Percentiles rank a stretch among this genome's conserved stretches.
These are phyloP conservation scores for Lathyrus oleraceus DNA, from an alignment of 306 rosid genomes.

Conservation along the genomic window DNA sequence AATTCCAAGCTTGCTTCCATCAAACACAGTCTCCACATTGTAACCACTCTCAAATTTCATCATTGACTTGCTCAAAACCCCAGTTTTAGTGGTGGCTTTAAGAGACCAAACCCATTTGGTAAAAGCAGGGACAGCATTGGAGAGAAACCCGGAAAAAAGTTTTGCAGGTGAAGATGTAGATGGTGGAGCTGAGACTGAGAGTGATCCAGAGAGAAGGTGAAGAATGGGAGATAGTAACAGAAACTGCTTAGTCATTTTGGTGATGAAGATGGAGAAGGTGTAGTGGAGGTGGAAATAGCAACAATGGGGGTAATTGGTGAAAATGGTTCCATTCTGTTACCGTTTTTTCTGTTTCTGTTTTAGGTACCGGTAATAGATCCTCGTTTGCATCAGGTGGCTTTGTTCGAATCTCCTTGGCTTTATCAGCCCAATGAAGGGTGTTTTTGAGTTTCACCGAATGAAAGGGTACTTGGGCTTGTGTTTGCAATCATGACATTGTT, in stretches of 20 bases:
- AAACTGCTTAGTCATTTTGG: slow-evolving; percentile 58
- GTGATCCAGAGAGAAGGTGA: slow-evolving; percentile 43
- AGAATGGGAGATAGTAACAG: slow-evolving; percentile 45
- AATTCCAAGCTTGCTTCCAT: slow-evolving; percentile 94
- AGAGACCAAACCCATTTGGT: slow-evolving; percentile 83
- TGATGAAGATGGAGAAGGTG: slow-evolving; percentile 31
- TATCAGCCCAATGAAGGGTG: too few relatives aligned
- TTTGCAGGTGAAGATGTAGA: slow-evolving; percentile 60
- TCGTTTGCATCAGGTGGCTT: too few relatives aligned
- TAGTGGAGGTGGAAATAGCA: slow-evolving; percentile 21
- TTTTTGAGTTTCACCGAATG: too few relatives aligned
- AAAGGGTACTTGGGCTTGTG: too few relatives aligned
- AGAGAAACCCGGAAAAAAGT: slow-evolving; percentile 65
- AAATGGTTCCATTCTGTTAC: too few relatives aligned
- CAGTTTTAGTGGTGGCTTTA: slow-evolving; percentile 71
- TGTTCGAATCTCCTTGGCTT: too few relatives aligned
- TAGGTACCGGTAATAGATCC: too few relatives aligned
- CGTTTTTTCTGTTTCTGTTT: too few relatives aligned
- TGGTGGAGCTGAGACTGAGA: slow-evolving; percentile 57
- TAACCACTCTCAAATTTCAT: slow-evolving; percentile 94
- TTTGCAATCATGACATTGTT: too few relatives aligned
- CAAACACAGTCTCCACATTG: slow-evolving; percentile 91
- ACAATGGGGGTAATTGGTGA: slow-evolving; percentile 39
- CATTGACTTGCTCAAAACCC: slow-evolving; percentile 69
- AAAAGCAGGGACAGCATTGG: slow-evolving; percentile 64